Percentiles rank a stretch among this genome's conserved stretches.
These are phyloP conservation scores for Hemisphaericaspora lyxosophila DNA, from an alignment of 1,139 yeast species.

Conservation along the genomic window DNA sequence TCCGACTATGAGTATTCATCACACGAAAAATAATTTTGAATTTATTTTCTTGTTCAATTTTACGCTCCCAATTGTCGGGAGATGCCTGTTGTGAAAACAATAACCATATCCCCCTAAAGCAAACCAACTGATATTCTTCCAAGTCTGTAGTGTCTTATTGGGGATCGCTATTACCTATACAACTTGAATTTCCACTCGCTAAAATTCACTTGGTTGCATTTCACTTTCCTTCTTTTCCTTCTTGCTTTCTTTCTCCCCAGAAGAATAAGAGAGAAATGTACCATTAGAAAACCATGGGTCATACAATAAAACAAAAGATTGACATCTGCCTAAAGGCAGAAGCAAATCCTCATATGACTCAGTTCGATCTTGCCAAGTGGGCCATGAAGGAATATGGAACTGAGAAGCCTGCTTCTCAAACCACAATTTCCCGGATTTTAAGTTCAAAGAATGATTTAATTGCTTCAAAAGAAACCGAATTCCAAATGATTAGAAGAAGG, in stretches of 20 bases:
- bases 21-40: no score
- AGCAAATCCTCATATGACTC: constrained; percentile 66
- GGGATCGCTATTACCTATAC: no score
- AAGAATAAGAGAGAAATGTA: neutral
- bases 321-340: constrained; percentile 69
- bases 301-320: constrained; percentile 62
- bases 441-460: constrained; percentile 59
- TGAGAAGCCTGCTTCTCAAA: constrained; percentile 60
- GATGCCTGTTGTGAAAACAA: no score
- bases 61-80: no score
- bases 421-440: constrained; percentile 62
- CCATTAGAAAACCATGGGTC: constrained; percentile 42
- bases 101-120: no score
- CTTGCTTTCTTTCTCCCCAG: no score
- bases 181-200: neutral
- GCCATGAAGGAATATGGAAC: constrained; percentile 56
- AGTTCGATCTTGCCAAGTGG: constrained; percentile 65
- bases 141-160: no score
- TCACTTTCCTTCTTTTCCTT: neutral
- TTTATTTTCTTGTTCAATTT: no score
- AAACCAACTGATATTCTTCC: no score
- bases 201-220: neutral
- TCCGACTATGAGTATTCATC: no score
- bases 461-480: constrained; percentile 59
- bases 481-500: constrained; percentile 53